Evolutionary conservation across 2,329 filamentous ascomycete genomes (phyloP), one percentile per base, ranked within the genome.

Genomic region (Colletotrichum sidae): DNA sequence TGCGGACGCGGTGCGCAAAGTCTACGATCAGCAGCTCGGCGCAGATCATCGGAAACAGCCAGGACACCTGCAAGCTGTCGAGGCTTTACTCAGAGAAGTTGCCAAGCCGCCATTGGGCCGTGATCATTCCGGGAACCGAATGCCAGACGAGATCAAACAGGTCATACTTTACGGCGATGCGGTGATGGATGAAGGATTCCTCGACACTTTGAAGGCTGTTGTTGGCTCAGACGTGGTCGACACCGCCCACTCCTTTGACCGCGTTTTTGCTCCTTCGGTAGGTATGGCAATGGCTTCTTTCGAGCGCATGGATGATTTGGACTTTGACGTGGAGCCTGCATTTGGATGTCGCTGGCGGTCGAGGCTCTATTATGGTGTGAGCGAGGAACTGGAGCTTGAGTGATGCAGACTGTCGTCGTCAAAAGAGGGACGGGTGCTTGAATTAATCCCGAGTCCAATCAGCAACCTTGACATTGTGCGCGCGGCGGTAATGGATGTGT

Each of bases 141-240:
- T 47, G 6, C 11, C 60, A 17, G 10, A 57, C 25, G 42, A 15
- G 3, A 33, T 58, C 8, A 6, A 34, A 13, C 8, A 35, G 2
- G 11, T 63, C 2, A 25, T 63, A 9, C 13, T 63, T 4, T 37
- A 58, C 46, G 60, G 60, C 2, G 60, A 58, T 13, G 6, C 41
- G 10, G 41, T 57, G 1, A 34, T 4, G 10, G 47, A 58, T 4
- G 6, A 6, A 11, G 13, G 10, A 2, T 44, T 58, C 3, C 13
- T 51, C 10, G 34, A 53, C 2, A 17, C 5, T 2, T 11, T 63
- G 34, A 42, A 13, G 33, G 33, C 1, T n/a, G 39, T 58, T 6
- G 9, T 51, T 15, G 50, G 41, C 3, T 12, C 4, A 11, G 13
- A 46, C 2, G 6, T 42, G 42, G 25, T 55, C 4, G 6, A 49